Base-by-base conservation (phyloP, 2,329 filamentous ascomycete genomes). In the Fusarium cicatricum region DNA sequence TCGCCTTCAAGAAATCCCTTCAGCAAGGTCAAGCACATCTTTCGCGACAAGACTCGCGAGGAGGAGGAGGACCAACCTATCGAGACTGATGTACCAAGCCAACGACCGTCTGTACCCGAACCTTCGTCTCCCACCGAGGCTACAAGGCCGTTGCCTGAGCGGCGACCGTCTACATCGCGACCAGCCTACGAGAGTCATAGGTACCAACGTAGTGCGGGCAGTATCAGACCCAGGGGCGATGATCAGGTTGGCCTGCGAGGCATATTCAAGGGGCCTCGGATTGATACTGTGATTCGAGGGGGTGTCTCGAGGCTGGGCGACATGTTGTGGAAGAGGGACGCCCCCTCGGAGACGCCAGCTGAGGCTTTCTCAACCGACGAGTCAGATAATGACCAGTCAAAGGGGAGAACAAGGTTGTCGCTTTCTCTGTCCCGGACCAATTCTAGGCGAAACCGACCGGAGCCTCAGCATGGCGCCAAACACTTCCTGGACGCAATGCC, bases 181-280 rank as follows among this genome's bases (percentile, higher is more conserved):
- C 69, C 73, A 44, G 74, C 76, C 14, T 78, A 80, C 19, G 79
- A 82, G 51, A 79, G 71, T 63, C 77, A 76, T 68, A 86, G 77
- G 60, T 77, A 77, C 39, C 78, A 80, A 55, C 75, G 76, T 56
- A 82, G 78, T 38, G 74, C 78, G 21, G 78, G 78, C 16, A 87
- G 82, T 66, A 63, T 82, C n/a, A 78, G 76, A 17, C 71, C 76
- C 15, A 77, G 70, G 19, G 31, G 58, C 1, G 74, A 76, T 14
- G 74, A 77, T 11, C 65, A 66, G 33, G 53, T 69, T 36, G 70
- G 74, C 12, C 43, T 76, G 14, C 85, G 88, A 36, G 86, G 89
- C 7, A 88, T 97, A 41, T 89, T 97, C 75, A 94, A 92, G 75
- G 88, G 87, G 3, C 85, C 86, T 43, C 82, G 90, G 50, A 86